Evolutionary conservation across 495 filamentous ascomycete genomes (phyloP), one percentile per base, ranked within the genome.

Genomic region (Aspergillus leporis): DNA sequence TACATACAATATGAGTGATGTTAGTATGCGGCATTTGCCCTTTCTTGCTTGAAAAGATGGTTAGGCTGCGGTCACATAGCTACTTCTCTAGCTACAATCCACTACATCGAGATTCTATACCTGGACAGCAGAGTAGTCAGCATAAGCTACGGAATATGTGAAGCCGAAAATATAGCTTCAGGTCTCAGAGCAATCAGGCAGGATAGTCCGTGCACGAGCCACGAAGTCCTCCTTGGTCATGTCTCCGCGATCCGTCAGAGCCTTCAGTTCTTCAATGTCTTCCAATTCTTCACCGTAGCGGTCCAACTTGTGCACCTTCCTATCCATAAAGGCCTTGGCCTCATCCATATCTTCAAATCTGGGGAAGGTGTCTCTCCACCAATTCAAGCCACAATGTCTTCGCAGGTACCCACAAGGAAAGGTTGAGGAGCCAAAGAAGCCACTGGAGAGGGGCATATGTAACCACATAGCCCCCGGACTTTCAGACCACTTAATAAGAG

Each of bases 381-480:
- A 58, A 18, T 41, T 47, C 66, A 32, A 14, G n/a, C 68, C 62
- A 12, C 72, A 12, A 61, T 73, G 63, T 51, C 34, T 64, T n/a
- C 64, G 62, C 40, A 75, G 63, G 21, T 73, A 56, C 13, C 43
- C 64, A 53, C 70, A 72, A 43, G 70, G 65, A 64, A 72, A 70
- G 41, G 60, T 66, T 23, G 53, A 48, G 56, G 63, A 58, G 59
- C 68, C 60, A 41, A 67, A 71, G 43, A 74, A 74, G 43, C 68
- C 70, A 53, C 58, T 64, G 49, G 61, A 68, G 34, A 73, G 62
- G 4, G 70, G 61, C 65, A 73, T 70, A 58, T 73, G 65, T 12
- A 70, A 41, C 70, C 71, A 74, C 69, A 74, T 74, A 36, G 67
- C 69, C 25, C 68, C 68, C 5, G 69, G 71, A 9, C 41, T 51